phyloP scores from a whole-genome alignment of 208 protist species.

The Crithidia fasciculata region DNA sequence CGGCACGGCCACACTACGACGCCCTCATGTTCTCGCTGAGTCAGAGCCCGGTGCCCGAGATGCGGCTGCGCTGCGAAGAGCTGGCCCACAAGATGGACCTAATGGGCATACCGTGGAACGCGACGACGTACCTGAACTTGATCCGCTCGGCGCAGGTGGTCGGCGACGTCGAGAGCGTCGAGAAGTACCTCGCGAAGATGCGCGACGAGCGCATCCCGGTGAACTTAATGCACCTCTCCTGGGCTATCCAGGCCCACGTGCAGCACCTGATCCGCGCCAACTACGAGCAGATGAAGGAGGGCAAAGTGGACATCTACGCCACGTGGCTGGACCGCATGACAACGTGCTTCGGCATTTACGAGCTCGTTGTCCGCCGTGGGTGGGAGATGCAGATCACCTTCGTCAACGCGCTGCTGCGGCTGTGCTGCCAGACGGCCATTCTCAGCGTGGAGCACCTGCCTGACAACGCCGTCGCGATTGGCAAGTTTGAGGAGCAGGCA shows the following conservation, averaged over 20 bases:
- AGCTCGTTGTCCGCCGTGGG: slow-evolving; percentile 75
- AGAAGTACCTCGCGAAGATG: slow-evolving; percentile 82
- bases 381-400: slow-evolving; percentile 81
- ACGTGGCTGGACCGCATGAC: slow-evolving; percentile 75
- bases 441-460: slow-evolving; percentile 79
- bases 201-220: slow-evolving; percentile 75
- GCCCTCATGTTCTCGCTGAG: slow-evolving; percentile 85
- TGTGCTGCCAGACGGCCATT: slow-evolving; percentile 85
- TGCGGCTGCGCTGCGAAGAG: slow-evolving; percentile 87
- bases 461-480: slow-evolving; percentile 52
- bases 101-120: slow-evolving; percentile 90
- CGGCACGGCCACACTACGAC: slow-evolving; percentile 85
- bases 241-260: slow-evolving; percentile 83
- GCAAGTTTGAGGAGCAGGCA: slow-evolving; percentile 80
- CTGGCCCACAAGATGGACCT: slow-evolving; percentile 90
- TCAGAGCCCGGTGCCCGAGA: slow-evolving; percentile 76
- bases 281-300: slow-evolving; percentile 76
- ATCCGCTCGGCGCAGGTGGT: slow-evolving; percentile 83
- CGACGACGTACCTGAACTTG: slow-evolving; percentile 83
- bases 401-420: slow-evolving; percentile 82
- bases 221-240: slow-evolving; percentile 74
- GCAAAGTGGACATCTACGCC: slow-evolving; percentile 43
- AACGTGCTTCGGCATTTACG: slow-evolving; percentile 88
- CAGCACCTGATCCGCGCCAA: slow-evolving; percentile 74
- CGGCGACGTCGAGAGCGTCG: slow-evolving; percentile 80